Evolutionary conservation across 345 rosid species (phyloP), one percentile per base, ranked within the genome.

Genomic region (Hibiscus tridactylites): DNA sequence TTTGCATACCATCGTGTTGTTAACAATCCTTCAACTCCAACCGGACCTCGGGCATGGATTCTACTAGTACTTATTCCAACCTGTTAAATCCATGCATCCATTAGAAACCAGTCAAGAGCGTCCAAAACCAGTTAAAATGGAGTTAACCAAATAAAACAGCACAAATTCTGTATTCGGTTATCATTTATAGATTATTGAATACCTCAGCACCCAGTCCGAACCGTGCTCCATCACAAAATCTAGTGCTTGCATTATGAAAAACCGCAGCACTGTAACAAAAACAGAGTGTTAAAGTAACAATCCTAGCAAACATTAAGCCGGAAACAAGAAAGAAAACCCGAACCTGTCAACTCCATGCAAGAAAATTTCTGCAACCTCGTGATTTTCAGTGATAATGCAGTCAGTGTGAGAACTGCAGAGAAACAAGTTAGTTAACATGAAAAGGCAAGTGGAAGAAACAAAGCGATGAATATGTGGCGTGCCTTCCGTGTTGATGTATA

Each of bases 201-300:
- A 89, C 91, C 95, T 89, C 95, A 61, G 91, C 95, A 19, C 95
- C 95, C 24, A 87, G 82, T 11, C 91, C 95, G 74, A 89, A 89
- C 35, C 90, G 84, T 66, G 95, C 95, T 24, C 91, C 91, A 8
- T 89, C 95, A 68, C 88, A 85, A 71, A 87, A 89, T 76, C 95
- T 85, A 3, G 95, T 81, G 82, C 91, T 87, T 70, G 91, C 91
- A 50, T 89, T 89, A 77, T 87, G 91, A 65, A 89, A 85, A 64
- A 89, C 95, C 61, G 95, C 91, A 79, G 95, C 91, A 76, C 94
- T 87, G 85, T n/a, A 59, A 63, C 70, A 4, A 61, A 6, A 44
- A 60, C 42, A 67, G 16, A 16, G 13, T 35, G 52, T 28, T 68
- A 1, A 19, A 19, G 4, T 56, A 19, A 4, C 10, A 56, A 6